Percentiles rank a stretch among this genome's conserved stretches.
Conservation (phyloP, 495 filamentous ascomycete species). For the Penicillium chermesinum region DNA sequence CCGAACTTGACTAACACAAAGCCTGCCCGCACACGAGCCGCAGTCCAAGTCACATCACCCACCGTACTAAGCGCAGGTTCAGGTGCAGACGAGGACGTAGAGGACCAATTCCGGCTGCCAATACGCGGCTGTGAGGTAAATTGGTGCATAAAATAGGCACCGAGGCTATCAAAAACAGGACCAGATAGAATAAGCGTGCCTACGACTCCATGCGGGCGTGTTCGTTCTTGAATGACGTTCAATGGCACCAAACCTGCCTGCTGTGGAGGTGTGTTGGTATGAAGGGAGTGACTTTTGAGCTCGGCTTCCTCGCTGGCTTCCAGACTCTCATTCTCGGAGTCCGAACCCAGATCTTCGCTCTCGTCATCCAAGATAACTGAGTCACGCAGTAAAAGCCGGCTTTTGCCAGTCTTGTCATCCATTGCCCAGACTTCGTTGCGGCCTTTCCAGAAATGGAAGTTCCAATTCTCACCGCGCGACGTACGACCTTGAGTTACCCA, state of each 20-base stretch:
- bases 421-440: constrained; percentile 78
- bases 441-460: constrained; percentile 66
- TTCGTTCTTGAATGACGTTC: constrained; percentile 38
- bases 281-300: constrained; percentile 12
- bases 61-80: constrained; percentile 34
- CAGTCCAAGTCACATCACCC: constrained; percentile 77
- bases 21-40: constrained; percentile 67
- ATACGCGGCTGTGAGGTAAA: constrained; percentile 75
- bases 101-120: constrained; percentile 74
- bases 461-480: constrained; percentile 89
- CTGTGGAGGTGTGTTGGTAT: constrained; percentile 12
- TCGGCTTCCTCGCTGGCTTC: constrained; percentile 5
- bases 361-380: constrained; percentile 66
- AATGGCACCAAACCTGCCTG: constrained; percentile 21
- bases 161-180: constrained; percentile 58
- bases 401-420: constrained; percentile 33
- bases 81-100: constrained; percentile 23
- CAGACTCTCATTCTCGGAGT: constrained; percentile 32
- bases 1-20: constrained; percentile 88
- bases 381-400: constrained; percentile 72
- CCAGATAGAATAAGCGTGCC: constrained; percentile 83
- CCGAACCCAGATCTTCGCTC: constrained; percentile 19
- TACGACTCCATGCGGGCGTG: constrained; percentile 53
- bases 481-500: constrained; percentile 88
- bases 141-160: constrained; percentile 65